Evolutionary conservation across 164 flowering plant species (phyloP), one percentile per base, ranked within the genome.

Genomic region (Dillenia suffruticosa): DNA sequence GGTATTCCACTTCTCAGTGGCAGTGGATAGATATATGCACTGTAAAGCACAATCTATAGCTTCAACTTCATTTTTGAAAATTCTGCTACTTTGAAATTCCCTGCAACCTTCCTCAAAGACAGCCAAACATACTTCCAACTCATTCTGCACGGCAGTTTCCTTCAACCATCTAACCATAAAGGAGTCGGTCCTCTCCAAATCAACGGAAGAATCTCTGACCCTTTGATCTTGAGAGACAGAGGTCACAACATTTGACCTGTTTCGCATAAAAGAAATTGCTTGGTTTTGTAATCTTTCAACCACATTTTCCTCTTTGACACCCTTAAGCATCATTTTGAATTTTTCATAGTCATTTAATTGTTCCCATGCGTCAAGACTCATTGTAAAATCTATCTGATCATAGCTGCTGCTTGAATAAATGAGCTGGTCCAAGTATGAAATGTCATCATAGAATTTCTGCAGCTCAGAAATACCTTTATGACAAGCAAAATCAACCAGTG

Each of bases 101-200:
- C 56, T 74, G 72, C 88, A 88, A 12, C 90, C 96, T 72, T 94
- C 96, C 65, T 89, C 97, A 74, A 95, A 66, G 43, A 88, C 87
- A 56, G 70, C 46, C 72, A 78, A 78, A 72, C 92, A 92, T 57
- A 89, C 57, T 2, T 87, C 96, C 65, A 95, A 65, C 49, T 85
- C 77, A 65, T 85, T 91, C 64, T 79, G 85, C 32, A 72, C 51
- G 66, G 96, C 85, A 60, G 74, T 71, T 67, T 95, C 97, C 76
- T 83, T 86, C 70, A 95, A 56, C 99, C 99, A 95, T 72, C 81
- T 81, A 47, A 88, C 89, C 64, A 95, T 63, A 82, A 81, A 88
- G 54, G 97, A 83, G 48, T 84, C 89, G 10, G 64, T 56, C n/a
- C 49, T 63, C 46, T 69, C 55, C 59, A 46, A 32, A 68, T 75